Evolutionary conservation across 495 filamentous ascomycete species (phyloP), one percentile per base, ranked within the genome.

Genomic region (Tuber calosporum): DNA sequence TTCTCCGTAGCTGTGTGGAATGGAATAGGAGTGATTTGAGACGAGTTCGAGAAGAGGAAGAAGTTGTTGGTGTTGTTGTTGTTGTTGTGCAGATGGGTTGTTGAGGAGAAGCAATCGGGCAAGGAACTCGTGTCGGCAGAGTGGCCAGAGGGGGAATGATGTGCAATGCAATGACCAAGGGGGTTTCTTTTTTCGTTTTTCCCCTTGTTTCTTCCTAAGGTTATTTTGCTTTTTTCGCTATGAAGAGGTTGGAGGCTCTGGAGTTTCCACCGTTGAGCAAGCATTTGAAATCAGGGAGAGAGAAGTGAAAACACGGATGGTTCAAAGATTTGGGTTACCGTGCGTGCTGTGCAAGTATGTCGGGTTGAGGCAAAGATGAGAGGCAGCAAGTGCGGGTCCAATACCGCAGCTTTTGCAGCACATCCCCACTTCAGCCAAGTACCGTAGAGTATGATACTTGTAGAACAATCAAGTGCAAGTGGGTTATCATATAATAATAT

Each of bases 21-120:
- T 62, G 4, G 13, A 62, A 62, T 62, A 62, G 53, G 53, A 62
- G 53, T 34, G 19, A 62, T 19, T 62, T 62, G 53, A 30, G 53
- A 34, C 19, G 53, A 34, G 53, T 15, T 30, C 13, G 53, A 62
- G 53, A 62, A 62, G 53, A 34, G 53, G 53, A 34, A 53, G 45
- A 53, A 62, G 53, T 26, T 13, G 26, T 9, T 40, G 11, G 8
- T 40, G 39, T 9, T 40, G 11, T 40, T 40, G 39, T 34, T 34
- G 53, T 58, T 39, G 66, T 43, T 34, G 42, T 66, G 48, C 11
- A 41, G 36, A 69, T 40, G 72, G 43, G 71, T 34, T 67, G 58
- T 67, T 69, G n/a, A 37, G 37, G 38, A 67, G 74, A 42, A 39
- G 36, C 48, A 58, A 58, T 58, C 48, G 22, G 48, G 22, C 53